A percentile compares a stretch with the other conserved stretches of the same genome.
Conservation (phyloP, 2,329 filamentous ascomycete genomes). For the Xylaria sp. region DNA sequence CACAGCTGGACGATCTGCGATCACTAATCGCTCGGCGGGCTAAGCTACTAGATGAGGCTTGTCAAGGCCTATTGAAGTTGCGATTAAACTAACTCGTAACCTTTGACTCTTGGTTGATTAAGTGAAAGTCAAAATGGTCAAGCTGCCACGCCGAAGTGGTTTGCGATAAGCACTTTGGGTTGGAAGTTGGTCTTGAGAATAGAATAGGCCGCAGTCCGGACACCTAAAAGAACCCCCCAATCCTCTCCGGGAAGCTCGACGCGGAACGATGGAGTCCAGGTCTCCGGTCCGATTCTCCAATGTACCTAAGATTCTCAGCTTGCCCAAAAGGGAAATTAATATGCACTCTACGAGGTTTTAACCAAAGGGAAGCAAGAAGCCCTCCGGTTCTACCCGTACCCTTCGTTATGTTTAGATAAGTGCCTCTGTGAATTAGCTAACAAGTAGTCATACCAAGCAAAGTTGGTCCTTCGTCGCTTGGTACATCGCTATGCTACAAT, state of each 20-base stretch:
- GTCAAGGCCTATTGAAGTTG: background rate
- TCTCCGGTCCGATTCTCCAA: slow-evolving; percentile 7
- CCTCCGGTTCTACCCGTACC: background rate
- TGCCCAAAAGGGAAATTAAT: slow-evolving; percentile 13
- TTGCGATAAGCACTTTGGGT: background rate
- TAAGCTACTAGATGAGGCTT: background rate
- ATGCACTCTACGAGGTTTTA: slow-evolving; percentile 12
- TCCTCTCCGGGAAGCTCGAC: slow-evolving; percentile 23
- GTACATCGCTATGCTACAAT: background rate
- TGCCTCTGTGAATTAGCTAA: slow-evolving; percentile 2
- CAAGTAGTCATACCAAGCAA: slow-evolving; percentile 7
- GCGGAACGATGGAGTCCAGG: slow-evolving; percentile 2
- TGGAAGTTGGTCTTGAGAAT: background rate
- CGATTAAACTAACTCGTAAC: background rate
- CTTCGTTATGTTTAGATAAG: background rate
- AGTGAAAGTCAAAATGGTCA: background rate
- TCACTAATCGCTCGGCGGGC: slow-evolving; percentile 15
- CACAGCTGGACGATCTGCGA: slow-evolving; percentile 1
- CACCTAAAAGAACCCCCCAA: slow-evolving; percentile 5
- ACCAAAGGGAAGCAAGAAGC: background rate
- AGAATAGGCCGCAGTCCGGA: background rate
- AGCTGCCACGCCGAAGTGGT: background rate
- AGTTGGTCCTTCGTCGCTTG: background rate
- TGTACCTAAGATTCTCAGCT: slow-evolving; percentile 5
- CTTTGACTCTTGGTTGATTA: background rate